phyloP scores from a whole-genome alignment of 768 basidiomycete species.

The Pleurotus salmoneostramineus region DNA sequence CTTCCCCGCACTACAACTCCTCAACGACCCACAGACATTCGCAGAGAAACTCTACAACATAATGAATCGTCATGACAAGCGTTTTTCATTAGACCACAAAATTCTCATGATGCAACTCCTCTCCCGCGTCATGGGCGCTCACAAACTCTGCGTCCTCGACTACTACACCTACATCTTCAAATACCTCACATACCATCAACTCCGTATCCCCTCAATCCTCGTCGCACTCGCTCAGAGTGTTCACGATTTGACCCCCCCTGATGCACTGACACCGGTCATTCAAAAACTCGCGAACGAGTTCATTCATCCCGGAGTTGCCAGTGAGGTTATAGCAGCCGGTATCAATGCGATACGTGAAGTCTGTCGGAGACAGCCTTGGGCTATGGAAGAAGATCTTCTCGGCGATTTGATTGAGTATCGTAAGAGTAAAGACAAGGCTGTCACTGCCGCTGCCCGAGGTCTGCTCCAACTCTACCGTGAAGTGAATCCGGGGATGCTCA shows the following conservation, averaged over 20 bases:
- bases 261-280: slow-evolving; percentile 84
- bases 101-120: slow-evolving; percentile 96
- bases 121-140: slow-evolving; percentile 87
- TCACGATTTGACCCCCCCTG: slow-evolving; percentile 93
- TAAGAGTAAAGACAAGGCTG: slow-evolving; percentile 93
- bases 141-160: slow-evolving; percentile 89
- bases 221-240: slow-evolving; percentile 92
- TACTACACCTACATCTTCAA: slow-evolving; percentile 97
- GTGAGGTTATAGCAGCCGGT: slow-evolving; percentile 95
- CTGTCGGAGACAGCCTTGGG: slow-evolving; percentile 93
- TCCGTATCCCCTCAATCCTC: slow-evolving; percentile 89
- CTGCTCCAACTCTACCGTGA: slow-evolving; percentile 91
- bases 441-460: slow-evolving; percentile 85
- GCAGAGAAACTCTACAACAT: slow-evolving; percentile 89
- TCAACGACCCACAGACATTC: slow-evolving; percentile 95
- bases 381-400: slow-evolving; percentile 92
- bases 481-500: slow-evolving; percentile 91
- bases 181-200: slow-evolving; percentile 89
- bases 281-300: slow-evolving; percentile 94
- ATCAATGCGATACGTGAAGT: slow-evolving; percentile 93
- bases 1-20: slow-evolving; percentile 88
- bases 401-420: slow-evolving; percentile 92
- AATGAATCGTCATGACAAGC: slow-evolving; percentile 83
- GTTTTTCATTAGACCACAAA: slow-evolving; percentile 96
- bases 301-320: slow-evolving; percentile 94